Percentiles rank a stretch among this genome's conserved stretches.
Evolutionary conservation across 139 green algal genomes (phyloP).

Genomic region (Chlorella sorokiniana): DNA sequence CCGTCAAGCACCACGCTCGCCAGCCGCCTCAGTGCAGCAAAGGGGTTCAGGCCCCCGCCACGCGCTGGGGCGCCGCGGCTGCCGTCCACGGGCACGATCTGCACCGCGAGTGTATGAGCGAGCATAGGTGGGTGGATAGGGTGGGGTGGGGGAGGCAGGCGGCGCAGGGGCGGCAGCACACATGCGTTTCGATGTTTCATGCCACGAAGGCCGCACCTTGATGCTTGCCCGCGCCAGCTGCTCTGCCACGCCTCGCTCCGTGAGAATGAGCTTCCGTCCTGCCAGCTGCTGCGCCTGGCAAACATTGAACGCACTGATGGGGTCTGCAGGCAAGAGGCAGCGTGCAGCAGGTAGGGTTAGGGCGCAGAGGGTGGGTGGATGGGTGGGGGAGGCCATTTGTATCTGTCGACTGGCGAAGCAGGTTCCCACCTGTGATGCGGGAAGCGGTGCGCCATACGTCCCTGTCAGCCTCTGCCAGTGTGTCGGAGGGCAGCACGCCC

Average conservation of each 20-base stretch:
- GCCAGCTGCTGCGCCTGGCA: conserved; percentile 28
- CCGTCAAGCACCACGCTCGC: not conserved
- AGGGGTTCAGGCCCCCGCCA: not conserved
- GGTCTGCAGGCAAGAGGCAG: not conserved
- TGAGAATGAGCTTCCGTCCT: conserved; percentile 20
- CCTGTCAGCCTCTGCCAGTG: not conserved
- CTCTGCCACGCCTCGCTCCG: conserved; percentile 31
- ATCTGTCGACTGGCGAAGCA: no score
- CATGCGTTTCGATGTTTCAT: no score
- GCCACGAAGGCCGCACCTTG: conserved; percentile 14
- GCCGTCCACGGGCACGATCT: conserved; percentile 4
- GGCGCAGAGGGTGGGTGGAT: not conserved
- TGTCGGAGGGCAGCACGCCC: conserved; percentile 16
- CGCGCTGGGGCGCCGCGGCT: not conserved
- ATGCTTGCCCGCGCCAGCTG: conserved; percentile 15
- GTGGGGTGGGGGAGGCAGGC: no score
- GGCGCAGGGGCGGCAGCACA: no score
- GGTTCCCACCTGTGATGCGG: conserved; percentile 11
- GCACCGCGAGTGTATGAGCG: not conserved
- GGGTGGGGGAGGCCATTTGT: no score
- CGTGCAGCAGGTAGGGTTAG: not conserved
- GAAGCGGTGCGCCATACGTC: conserved; percentile 21
- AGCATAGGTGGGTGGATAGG: no score
- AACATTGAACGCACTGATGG: conserved; percentile 34
- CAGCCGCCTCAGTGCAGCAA: not conserved